These are phyloP conservation scores for Croton laevigatus DNA, from an alignment of 441 rosid species.

Conservation along the genomic window DNA sequence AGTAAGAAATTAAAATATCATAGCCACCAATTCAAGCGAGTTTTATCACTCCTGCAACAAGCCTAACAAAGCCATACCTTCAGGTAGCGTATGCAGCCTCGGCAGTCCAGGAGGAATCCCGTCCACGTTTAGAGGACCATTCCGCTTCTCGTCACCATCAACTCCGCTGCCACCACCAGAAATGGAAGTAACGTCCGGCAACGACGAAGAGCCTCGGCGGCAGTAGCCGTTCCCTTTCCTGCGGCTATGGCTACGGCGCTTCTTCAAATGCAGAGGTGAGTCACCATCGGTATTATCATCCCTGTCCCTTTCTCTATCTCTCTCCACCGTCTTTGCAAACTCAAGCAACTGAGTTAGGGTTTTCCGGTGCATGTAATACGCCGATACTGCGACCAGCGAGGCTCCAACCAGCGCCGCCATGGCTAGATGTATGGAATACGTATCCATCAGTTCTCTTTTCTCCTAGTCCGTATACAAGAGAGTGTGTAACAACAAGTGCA, in stretches of 20 bases:
- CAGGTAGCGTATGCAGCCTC: conserved; percentile 68
- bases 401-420: conserved; percentile 97
- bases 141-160: conserved; percentile 57
- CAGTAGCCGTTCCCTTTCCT: conserved; percentile 45
- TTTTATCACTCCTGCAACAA: conserved; percentile 24
- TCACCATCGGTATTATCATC: conserved; percentile 40
- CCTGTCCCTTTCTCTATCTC: conserved; percentile 39
- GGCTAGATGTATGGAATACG: conserved; percentile 65
- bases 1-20: background rate
- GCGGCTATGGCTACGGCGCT: conserved; percentile 42
- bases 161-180: conserved; percentile 42
- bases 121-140: conserved; percentile 55
- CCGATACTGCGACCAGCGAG: conserved; percentile 88
- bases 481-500: too few relatives aligned
- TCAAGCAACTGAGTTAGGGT: conserved; percentile 87
- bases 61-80: conserved; percentile 56
- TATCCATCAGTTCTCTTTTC: conserved; percentile 49
- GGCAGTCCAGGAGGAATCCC: conserved; percentile 84
- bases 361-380: conserved; percentile 90
- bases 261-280: conserved; percentile 49
- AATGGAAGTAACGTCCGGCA: conserved; percentile 66
- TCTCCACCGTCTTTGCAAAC: conserved; percentile 76
- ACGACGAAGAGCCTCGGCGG: conserved; percentile 61
- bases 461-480: background rate
- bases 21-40: conserved; percentile 17